Conservation (phyloP, 1,284 basidiomycete species). For the Macrocybe sp. region DNA sequence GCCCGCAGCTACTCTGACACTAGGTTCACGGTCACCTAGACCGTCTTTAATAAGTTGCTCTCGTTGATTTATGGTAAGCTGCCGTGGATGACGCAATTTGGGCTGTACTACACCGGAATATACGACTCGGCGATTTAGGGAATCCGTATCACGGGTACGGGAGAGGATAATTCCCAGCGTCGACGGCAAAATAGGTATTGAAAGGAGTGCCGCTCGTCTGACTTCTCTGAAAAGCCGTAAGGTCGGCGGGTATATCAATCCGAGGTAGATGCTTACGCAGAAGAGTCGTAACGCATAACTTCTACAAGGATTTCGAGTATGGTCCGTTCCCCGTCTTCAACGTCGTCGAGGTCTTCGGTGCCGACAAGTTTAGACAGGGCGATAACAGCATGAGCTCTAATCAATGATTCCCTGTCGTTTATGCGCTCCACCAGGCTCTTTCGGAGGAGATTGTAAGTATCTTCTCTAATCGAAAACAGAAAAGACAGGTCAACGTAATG, state of each 20-base stretch:
- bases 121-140: constrained; percentile 76
- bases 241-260: neutral
- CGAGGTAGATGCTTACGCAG: constrained; percentile 51
- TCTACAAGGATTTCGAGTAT: constrained; percentile 71
- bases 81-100: constrained; percentile 62
- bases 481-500: neutral
- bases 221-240: constrained; percentile 63
- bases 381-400: constrained; percentile 83
- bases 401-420: constrained; percentile 80
- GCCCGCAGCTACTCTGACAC: constrained; percentile 77
- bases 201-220: constrained; percentile 81
- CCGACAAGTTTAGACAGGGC: constrained; percentile 83
- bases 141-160: constrained; percentile 84
- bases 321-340: constrained; percentile 61
- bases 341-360: constrained; percentile 68
- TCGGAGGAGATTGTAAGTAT: constrained; percentile 70
- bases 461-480: constrained; percentile 53
- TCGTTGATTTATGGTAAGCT: constrained; percentile 71
- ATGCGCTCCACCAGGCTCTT: constrained; percentile 72
- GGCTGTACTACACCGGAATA: constrained; percentile 67
- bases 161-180: constrained; percentile 72
- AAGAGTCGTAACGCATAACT: constrained; percentile 69
- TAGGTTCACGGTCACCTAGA: constrained; percentile 82
- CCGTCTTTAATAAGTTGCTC: constrained; percentile 79
- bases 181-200: constrained; percentile 60